These are phyloP conservation scores for Stromatinia cepivora DNA, from an alignment of 2,329 filamentous ascomycete genomes.

Conservation along the genomic window DNA sequence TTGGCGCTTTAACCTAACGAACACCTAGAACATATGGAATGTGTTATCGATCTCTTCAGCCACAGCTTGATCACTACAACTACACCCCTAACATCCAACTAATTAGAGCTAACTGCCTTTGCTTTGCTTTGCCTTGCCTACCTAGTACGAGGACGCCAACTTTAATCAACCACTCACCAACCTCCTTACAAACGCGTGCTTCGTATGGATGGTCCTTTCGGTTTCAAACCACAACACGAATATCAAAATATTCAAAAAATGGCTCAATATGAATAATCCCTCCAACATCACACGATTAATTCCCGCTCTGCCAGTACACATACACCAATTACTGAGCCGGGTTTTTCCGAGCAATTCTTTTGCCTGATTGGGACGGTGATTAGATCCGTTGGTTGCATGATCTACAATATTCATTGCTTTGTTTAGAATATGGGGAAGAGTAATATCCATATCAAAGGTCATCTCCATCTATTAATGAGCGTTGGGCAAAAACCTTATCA, in stretches of 20 bases:
- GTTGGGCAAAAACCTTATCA: conserved; percentile 9
- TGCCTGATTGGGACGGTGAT: background rate
- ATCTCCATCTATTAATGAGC: background rate
- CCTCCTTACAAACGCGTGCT: conserved; percentile 1
- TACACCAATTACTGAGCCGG: background rate
- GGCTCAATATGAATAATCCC: conserved; percentile 3
- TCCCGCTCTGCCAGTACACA: background rate
- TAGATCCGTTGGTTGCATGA: conserved; percentile 1
- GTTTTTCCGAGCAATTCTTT: background rate
- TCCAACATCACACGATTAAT: background rate
- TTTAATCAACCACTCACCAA: conserved; percentile 6
- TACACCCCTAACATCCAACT: background rate
- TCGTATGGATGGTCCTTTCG: background rate
- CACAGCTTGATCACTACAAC: conserved; percentile 13
- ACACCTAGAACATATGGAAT: background rate
- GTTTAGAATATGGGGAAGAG: conserved; percentile 1
- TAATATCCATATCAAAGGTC: conserved; percentile 4
- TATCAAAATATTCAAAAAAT: background rate
- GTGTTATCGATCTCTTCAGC: conserved; percentile 14
- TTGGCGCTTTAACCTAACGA: background rate
- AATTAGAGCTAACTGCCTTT: background rate
- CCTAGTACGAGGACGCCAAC: background rate
- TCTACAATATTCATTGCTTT: background rate
- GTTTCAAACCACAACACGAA: background rate
- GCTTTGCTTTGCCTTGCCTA: too few species aligned